Base-by-base conservation (phyloP, 371 early-diverging fungal genomes). In the Umbelopsis sp. region DNA sequence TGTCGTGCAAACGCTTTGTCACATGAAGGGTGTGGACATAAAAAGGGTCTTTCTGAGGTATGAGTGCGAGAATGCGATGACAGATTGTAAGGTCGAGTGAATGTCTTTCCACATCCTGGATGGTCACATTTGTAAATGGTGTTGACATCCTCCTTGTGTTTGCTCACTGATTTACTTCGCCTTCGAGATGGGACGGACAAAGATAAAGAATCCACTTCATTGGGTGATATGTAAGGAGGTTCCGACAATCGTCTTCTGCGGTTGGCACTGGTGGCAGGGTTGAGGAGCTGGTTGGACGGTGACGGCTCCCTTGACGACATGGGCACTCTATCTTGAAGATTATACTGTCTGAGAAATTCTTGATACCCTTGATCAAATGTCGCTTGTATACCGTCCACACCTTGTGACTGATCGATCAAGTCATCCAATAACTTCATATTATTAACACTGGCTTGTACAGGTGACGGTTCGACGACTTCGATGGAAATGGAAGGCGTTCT, bases 61-160 rank as follows among this genome's bases (percentile, higher is more conserved):
- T 93, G 93, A 1, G 92, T 91, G 35, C 87, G 80, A 66, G 81
- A 77, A 63, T 93, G 93, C 24, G 91, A 90, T 50, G 84, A 88
- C n/a, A 91, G 78, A 70, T 91, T 92, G 65, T 90, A 92, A 24
- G 82, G 86, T 24, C 91, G 83, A 20, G 90, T 84, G 70, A 92
- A 93, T 29, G 81, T 79, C 73, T 86, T 88, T 29, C 74, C 81
- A 70, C 93, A 93, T 3, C 84, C 89, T 6, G 85, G 86, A 65
- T 71, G 70, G 35, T 52, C 69, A 51, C 78, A 77, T 7, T 63
- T 64, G 46, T 64, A 69, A 8, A 69, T 65, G 18, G 35, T 12
- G 37, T 48, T 5, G 24, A 16, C 37, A 35, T 50, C 51, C 18
- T 22, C n/a, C 22, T 38, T 38, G 51, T 50, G 57, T 57, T 57